Evolutionary conservation across 371 early-diverging fungal species (phyloP).

Genomic region (Entomophthora muscae): DNA sequence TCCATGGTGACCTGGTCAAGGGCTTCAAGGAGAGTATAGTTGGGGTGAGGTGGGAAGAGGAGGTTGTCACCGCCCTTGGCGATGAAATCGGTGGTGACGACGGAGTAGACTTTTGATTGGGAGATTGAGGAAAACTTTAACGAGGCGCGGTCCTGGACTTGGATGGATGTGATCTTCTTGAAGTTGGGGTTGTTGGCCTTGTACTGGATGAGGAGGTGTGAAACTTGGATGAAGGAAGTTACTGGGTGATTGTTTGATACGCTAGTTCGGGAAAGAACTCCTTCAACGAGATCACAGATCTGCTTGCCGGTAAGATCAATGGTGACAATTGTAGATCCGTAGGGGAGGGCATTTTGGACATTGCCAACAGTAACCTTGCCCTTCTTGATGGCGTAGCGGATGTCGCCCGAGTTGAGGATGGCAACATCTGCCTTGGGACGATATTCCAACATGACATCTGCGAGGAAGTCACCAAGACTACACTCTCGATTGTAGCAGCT

Average conservation of each 20-base stretch:
- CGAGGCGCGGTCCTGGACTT: constrained; percentile 24
- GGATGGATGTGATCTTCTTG: constrained; percentile 13
- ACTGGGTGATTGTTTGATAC: constrained; percentile 13
- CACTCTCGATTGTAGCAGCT: constrained; percentile 26
- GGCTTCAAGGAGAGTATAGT: constrained; percentile 10
- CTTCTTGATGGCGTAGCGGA: constrained; percentile 24
- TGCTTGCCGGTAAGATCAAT: constrained; percentile 24
- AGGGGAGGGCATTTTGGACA: constrained; percentile 32
- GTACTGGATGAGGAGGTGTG: constrained; percentile 6
- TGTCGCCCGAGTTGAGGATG: constrained; percentile 34
- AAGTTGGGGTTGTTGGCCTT: constrained; percentile 8
- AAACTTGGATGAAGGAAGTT: constrained; percentile 19
- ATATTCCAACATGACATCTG: constrained; percentile 27
- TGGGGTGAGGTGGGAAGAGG: constrained; percentile 10
- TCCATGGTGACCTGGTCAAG: constrained; percentile 17
- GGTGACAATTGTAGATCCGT: constrained; percentile 25
- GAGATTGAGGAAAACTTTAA: constrained; percentile 30
- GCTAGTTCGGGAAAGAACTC: constrained; percentile 12
- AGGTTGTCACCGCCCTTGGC: constrained; percentile 45
- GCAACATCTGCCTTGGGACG: constrained; percentile 17
- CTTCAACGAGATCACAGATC: constrained; percentile 20
- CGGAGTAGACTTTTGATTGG: no score
- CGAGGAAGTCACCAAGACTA: constrained; percentile 26
- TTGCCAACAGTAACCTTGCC: constrained; percentile 31
- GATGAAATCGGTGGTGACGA: no score